Evolutionary conservation across 2,329 filamentous ascomycete species (phyloP).

Genomic region (Trichoderma atroviride): DNA sequence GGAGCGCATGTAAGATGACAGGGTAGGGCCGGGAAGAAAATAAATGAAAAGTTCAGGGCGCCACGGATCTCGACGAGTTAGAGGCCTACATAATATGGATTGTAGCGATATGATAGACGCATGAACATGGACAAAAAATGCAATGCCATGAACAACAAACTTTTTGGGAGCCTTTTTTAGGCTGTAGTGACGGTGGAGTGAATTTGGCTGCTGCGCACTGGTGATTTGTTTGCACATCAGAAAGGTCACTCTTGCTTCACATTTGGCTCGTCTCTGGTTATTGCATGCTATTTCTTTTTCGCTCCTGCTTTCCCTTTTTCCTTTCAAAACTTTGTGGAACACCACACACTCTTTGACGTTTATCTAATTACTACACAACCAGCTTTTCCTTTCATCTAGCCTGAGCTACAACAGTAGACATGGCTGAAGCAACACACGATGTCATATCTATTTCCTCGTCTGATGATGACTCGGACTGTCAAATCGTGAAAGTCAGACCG

Average conservation of each 20-base stretch:
- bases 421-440: not conserved
- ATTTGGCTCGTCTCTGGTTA: not conserved
- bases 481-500: constrained; percentile 1
- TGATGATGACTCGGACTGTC: constrained; percentile 12
- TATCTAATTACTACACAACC: not conserved
- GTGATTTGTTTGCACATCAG: not conserved
- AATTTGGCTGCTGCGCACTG: not conserved
- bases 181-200: not conserved
- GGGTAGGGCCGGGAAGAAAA: constrained; percentile 20
- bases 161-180: not conserved
- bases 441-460: constrained; percentile 7
- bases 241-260: constrained; percentile 13
- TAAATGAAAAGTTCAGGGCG: constrained; percentile 32
- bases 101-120: constrained; percentile 46
- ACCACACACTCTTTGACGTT: not conserved
- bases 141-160: constrained; percentile 18
- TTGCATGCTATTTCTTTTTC: not conserved
- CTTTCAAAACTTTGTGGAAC: not conserved
- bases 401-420: not conserved
- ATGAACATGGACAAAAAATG: constrained; percentile 31
- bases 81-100: constrained; percentile 36
- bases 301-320: not conserved
- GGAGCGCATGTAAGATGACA: constrained; percentile 42
- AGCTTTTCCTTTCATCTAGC: not conserved
- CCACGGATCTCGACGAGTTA: constrained; percentile 21